Conservation (phyloP, 169 alveolate genomes). For the Plasmodium ovale region DNA sequence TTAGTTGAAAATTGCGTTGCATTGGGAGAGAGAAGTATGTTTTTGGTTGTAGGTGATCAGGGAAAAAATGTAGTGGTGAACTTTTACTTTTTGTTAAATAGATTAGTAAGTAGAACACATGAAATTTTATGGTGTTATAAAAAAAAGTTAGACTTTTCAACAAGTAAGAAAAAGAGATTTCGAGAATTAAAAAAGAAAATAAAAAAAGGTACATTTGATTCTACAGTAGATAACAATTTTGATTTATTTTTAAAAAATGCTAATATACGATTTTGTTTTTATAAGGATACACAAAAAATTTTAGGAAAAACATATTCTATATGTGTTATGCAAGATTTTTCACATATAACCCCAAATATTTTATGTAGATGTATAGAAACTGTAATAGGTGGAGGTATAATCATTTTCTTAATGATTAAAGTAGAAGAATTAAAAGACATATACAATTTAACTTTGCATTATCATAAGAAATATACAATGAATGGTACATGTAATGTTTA, state of each 20-base stretch:
- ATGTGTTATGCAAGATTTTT: slow-evolving; percentile 98
- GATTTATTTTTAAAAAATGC: slow-evolving; percentile 96
- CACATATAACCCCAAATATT: slow-evolving; percentile 99
- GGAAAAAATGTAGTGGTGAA: slow-evolving; percentile 96
- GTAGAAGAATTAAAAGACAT: slow-evolving; percentile 89
- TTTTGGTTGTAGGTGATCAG: slow-evolving; percentile 97
- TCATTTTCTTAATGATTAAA: slow-evolving; percentile 92
- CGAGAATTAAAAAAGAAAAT: slow-evolving; percentile 94
- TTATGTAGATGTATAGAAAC: slow-evolving; percentile 99
- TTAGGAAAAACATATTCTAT: slow-evolving; percentile 98
- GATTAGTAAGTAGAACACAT: slow-evolving; percentile 87
- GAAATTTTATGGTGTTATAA: slow-evolving; percentile 99
- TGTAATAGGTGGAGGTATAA: slow-evolving; percentile 99
- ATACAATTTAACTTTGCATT: slow-evolving; percentile 96
- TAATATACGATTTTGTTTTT: slow-evolving; percentile 97
- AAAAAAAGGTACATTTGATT: slow-evolving; percentile 94
- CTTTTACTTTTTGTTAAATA: slow-evolving; percentile 87
- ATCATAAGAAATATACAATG: slow-evolving; percentile 94
- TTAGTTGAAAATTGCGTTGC: slow-evolving; percentile 94
- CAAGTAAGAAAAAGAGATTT: slow-evolving; percentile 96
- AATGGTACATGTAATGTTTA: slow-evolving; percentile 89
- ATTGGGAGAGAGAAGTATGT: slow-evolving; percentile 94
- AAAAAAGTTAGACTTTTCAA: slow-evolving; percentile 97
- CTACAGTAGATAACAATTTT: slow-evolving; percentile 96
- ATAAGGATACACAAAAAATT: slow-evolving; percentile 96